phyloP scores from a whole-genome alignment of 805 yeast genomes.

The Candida maesae region DNA sequence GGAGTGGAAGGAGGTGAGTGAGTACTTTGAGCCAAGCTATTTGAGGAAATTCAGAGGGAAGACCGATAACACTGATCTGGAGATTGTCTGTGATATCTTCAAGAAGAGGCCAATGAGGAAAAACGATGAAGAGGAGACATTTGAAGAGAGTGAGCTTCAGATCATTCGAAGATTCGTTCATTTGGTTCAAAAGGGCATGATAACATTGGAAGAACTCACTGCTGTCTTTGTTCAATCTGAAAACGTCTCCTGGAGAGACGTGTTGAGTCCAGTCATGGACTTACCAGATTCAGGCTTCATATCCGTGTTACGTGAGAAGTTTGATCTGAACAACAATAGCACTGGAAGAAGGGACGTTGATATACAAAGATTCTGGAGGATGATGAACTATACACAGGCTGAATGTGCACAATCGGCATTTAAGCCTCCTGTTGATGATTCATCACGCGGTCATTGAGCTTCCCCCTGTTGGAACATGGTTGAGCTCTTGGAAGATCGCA shows the following conservation, averaged over 20 bases:
- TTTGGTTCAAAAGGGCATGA: constrained; percentile 6
- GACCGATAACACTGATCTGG: constrained; percentile 13
- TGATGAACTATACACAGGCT: constrained; percentile 9
- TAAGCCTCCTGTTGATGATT: too few species aligned
- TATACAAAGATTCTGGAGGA: constrained; percentile 11
- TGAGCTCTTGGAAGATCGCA: too few species aligned
- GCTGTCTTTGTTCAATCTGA: constrained; percentile 10
- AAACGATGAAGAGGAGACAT: constrained; percentile 1
- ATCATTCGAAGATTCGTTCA: constrained; percentile 4
- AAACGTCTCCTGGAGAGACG: constrained; percentile 4
- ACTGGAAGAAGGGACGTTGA: constrained; percentile 9
- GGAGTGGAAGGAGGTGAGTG: constrained; percentile 9
- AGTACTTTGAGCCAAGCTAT: constrained; percentile 16
- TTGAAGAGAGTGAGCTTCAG: constrained; percentile 2
- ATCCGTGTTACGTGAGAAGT: constrained; percentile 3
- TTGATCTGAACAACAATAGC: constrained; percentile 6
- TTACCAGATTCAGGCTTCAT: constrained; percentile 2
- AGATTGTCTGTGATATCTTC: constrained; percentile 13
- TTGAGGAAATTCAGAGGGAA: constrained; percentile 15
- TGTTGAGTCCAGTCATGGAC: constrained; percentile 4
- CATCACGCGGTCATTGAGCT: too few species aligned
- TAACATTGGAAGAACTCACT: constrained; percentile 9
- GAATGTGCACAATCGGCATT: too few species aligned
- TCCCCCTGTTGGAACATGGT: too few species aligned
- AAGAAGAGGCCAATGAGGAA: constrained; percentile 13